Conservation (phyloP, 179 eudicot species). For the Beta lomatogona region DNA sequence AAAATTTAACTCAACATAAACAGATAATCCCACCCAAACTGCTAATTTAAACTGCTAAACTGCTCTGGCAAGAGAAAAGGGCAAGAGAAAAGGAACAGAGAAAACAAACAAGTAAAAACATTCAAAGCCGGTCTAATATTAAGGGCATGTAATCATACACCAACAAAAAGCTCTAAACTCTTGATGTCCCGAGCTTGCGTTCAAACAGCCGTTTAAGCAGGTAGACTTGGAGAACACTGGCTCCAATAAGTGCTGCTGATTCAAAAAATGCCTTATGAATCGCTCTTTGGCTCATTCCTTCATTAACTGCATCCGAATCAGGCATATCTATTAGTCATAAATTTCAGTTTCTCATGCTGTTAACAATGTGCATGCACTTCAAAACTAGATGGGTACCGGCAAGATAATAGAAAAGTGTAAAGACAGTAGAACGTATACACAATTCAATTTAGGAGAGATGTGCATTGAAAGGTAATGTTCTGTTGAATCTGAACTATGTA, state of each 20-base stretch:
- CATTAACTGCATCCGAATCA: slow-evolving; percentile 58
- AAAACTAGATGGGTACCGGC: not conserved
- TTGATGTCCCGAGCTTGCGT: slow-evolving; percentile 55
- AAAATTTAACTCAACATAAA: not conserved
- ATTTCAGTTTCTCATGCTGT: not conserved
- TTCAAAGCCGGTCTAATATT: not conserved
- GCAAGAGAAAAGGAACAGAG: not conserved
- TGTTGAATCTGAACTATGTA: too few relatives aligned
- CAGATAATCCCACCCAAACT: not conserved
- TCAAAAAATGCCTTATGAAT: slow-evolving; percentile 77
- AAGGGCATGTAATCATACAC: not conserved
- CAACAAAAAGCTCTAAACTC: slow-evolving; percentile 44
- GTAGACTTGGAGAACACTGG: slow-evolving; percentile 71
- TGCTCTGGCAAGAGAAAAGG: too few relatives aligned
- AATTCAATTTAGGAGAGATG: not conserved
- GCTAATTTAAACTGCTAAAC: slow-evolving; percentile 1
- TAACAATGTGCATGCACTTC: not conserved
- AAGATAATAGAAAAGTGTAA: not conserved
- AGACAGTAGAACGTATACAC: too few relatives aligned
- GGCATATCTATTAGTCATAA: slow-evolving; percentile 1
- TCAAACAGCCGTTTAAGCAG: slow-evolving; percentile 74
- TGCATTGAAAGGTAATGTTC: too few relatives aligned
- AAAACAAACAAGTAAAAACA: not conserved
- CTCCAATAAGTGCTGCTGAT: slow-evolving; percentile 72
- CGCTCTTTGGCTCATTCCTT: slow-evolving; percentile 65